Evolutionary conservation across 2,329 filamentous ascomycete species (phyloP).

Genomic region (Penicillium sclerotigenum): DNA sequence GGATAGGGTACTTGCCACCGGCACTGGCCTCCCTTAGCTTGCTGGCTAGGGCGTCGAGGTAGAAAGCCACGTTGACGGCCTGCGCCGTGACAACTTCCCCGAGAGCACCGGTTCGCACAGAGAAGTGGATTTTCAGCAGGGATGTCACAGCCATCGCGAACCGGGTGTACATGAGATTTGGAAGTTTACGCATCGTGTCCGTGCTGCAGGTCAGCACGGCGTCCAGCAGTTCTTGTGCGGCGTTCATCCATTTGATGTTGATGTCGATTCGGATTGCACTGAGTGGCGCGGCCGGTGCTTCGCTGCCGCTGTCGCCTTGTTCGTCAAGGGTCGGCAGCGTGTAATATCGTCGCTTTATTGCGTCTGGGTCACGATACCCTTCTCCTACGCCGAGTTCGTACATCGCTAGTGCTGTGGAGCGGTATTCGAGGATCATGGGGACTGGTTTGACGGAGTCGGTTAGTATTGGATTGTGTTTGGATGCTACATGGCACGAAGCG

Average conservation of each 20-base stretch:
- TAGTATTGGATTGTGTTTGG: background rate
- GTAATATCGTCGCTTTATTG: slow-evolving; percentile 34
- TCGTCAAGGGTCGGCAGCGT: slow-evolving; percentile 30
- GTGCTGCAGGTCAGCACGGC: slow-evolving; percentile 33
- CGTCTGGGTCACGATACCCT: slow-evolving; percentile 37
- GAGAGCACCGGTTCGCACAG: slow-evolving; percentile 29
- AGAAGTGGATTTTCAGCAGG: slow-evolving; percentile 36
- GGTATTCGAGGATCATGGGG: slow-evolving; percentile 32
- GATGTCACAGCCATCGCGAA: slow-evolving; percentile 33
- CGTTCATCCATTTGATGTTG: slow-evolving; percentile 39
- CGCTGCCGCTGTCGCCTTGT: slow-evolving; percentile 8
- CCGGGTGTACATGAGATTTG: slow-evolving; percentile 35
- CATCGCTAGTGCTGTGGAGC: slow-evolving; percentile 31
- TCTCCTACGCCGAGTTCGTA: slow-evolving; percentile 36
- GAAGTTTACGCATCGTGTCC: slow-evolving; percentile 34
- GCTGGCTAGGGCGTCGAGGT: slow-evolving; percentile 30
- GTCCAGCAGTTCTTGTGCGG: slow-evolving; percentile 35
- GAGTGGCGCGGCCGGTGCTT: slow-evolving; percentile 14
- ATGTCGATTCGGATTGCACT: slow-evolving; percentile 37
- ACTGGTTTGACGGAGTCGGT: slow-evolving; percentile 10
- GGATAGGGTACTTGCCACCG: slow-evolving; percentile 33
- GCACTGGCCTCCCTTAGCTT: slow-evolving; percentile 35
- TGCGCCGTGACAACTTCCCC: slow-evolving; percentile 32
- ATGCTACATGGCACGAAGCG: background rate
- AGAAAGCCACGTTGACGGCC: slow-evolving; percentile 31